A percentile compares a stretch with the other conserved stretches of the same genome.
Evolutionary conservation across 1,284 basidiomycete species (phyloP).

Genomic region (Porogramme epimiltina): DNA sequence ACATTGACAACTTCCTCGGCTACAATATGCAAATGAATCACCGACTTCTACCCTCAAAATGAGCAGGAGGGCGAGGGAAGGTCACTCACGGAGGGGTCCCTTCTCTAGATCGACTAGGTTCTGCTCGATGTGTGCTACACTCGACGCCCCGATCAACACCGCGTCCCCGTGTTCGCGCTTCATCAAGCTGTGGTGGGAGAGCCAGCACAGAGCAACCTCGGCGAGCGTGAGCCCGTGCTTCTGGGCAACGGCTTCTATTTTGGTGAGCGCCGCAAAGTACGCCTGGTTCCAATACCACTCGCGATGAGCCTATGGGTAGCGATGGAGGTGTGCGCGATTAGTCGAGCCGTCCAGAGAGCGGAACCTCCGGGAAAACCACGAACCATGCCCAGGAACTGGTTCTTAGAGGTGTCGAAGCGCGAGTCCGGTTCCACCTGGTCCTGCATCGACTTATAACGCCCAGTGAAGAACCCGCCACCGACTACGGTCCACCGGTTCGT

Average conservation of each 20-base stretch:
- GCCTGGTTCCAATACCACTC: slow-evolving; percentile 47
- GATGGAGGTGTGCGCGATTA: neutral
- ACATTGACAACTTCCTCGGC: slow-evolving; percentile 39
- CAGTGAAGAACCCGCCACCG: slow-evolving; percentile 42
- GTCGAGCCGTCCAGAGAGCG: neutral
- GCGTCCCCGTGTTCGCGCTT: slow-evolving; percentile 49
- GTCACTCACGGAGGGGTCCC: slow-evolving; percentile 52
- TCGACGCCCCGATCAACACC: slow-evolving; percentile 55
- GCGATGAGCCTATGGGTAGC: slow-evolving; percentile 28
- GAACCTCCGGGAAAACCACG: neutral
- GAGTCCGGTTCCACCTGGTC: slow-evolving; percentile 37
- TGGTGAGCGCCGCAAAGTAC: slow-evolving; percentile 47
- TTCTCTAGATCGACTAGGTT: slow-evolving; percentile 60
- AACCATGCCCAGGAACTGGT: slow-evolving; percentile 33
- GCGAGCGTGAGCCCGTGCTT: slow-evolving; percentile 45
- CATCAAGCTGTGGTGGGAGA: slow-evolving; percentile 53
- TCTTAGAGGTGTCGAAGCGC: slow-evolving; percentile 38
- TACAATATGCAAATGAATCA: slow-evolving; percentile 6
- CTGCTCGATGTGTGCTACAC: slow-evolving; percentile 50
- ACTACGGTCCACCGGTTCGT: slow-evolving; percentile 24
- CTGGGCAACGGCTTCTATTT: slow-evolving; percentile 40
- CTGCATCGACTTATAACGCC: slow-evolving; percentile 31
- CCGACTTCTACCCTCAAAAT: too few species aligned
- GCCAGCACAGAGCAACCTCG: slow-evolving; percentile 57
- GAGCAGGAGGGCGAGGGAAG: neutral